Base-by-base conservation (phyloP, 225 moss, liverwort and hornwort genomes). In the Polytrichum commune region DNA sequence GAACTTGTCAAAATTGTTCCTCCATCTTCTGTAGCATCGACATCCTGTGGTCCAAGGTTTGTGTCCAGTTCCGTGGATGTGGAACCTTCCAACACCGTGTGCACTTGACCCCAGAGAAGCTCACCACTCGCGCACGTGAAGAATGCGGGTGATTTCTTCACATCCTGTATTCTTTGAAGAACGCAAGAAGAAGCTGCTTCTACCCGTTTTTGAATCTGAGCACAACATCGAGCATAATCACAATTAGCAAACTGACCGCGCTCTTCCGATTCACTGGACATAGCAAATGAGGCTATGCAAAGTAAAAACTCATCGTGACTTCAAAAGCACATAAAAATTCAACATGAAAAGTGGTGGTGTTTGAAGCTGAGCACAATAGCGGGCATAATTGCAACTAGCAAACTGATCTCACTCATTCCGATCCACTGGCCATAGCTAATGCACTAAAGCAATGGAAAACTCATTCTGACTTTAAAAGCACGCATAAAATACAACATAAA, bases 61-160 rank as follows among this genome's bases (percentile, higher is more conserved):
- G 77, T 81, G 71, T 86, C 83, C 33, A 79, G 0, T 2, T 0
- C 55, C 6, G 60, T n/a, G 20, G 81, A 54, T 8, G 63, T 29
- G 46, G 27, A 79, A 0, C 84, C 89, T 28, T 60, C 58, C n/a
- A 89, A 73, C 70, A 86, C 79, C 19, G 89, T 84, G 63, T 84
- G 76, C 72, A 84, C 18, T 63, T 89, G 89, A 19, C 89, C 89
- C 89, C 89, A 89, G 3, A 89, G 73, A 18, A 89, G 79, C 73
- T 73, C 67, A 19, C 89, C 89, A 22, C 79, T 87, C 27, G 72
- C 62, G 77, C 89, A 89, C 19, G 71, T 73, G 79, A 89, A 89
- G 66, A 18, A 55, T 64, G 53, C 32, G 7, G 83, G 72, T 2
- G 22, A 62, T 28, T 5, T 23, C 71, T 75, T 65, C 63, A 33